Conservation (phyloP, 441 rosid genomes). For the Omphalea diandra region DNA sequence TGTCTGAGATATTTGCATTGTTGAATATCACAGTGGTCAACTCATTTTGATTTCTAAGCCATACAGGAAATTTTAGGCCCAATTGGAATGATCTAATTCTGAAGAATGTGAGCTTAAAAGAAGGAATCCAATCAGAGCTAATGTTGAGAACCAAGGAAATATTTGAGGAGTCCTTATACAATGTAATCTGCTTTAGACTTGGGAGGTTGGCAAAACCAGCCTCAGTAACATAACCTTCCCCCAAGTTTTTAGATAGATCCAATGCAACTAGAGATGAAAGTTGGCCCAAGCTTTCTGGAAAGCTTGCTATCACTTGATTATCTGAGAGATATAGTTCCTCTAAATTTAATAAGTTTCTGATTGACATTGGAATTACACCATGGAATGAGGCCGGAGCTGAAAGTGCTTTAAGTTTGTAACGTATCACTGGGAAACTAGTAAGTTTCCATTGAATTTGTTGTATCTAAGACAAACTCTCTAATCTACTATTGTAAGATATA, state of each 20-base stretch:
- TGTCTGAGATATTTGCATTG: not conserved
- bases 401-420: not conserved
- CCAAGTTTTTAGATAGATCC: not conserved
- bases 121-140: not conserved
- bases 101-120: not conserved
- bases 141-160: not conserved
- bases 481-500: not conserved
- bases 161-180: not conserved
- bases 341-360: not conserved
- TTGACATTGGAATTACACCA: not conserved
- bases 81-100: not conserved
- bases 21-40: not conserved
- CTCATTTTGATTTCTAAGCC: not conserved
- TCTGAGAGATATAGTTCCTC: not conserved
- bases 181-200: not conserved
- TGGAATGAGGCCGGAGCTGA: not conserved
- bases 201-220: not conserved
- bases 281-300: not conserved
- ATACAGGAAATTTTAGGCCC: not conserved
- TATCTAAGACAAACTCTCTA: not conserved
- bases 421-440: not conserved
- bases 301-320: not conserved
- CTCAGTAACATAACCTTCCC: not conserved
- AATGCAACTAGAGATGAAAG: not conserved
- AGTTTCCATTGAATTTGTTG: not conserved